Conservation (phyloP, 2,329 filamentous ascomycete species). For the Arachnopeziza araneosa region DNA sequence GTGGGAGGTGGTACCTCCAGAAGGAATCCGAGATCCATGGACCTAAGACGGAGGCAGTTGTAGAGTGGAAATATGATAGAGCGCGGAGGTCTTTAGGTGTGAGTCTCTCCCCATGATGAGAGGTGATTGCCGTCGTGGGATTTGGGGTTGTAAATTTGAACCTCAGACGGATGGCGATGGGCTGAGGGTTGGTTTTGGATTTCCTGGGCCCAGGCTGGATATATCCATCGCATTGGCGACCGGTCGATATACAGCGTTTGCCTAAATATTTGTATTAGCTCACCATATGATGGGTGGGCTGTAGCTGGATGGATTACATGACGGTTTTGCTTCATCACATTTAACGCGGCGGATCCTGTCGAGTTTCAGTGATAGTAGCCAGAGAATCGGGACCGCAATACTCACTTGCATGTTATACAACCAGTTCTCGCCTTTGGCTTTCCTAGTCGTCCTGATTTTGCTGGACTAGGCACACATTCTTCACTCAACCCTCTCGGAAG, state of each 20-base stretch:
- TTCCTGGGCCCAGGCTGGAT: neutral
- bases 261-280: neutral
- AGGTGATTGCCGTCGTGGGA: neutral
- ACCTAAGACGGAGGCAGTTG: neutral
- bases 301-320: neutral
- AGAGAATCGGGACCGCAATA: neutral
- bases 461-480: no score
- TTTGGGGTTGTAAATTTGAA: neutral
- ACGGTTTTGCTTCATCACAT: neutral
- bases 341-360: neutral
- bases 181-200: neutral
- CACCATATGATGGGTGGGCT: neutral
- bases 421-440: constrained; percentile 1
- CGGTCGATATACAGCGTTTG: neutral
- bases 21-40: constrained; percentile 23
- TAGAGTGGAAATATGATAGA: neutral
- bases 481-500: no score
- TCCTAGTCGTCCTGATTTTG: neutral
- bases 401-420: neutral
- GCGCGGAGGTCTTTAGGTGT: neutral
- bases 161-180: neutral
- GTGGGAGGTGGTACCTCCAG: constrained; percentile 41
- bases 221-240: neutral
- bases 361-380: neutral
- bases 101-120: neutral